phyloP scores from a whole-genome alignment of 345 rosid species.

The Populus euphratica region DNA sequence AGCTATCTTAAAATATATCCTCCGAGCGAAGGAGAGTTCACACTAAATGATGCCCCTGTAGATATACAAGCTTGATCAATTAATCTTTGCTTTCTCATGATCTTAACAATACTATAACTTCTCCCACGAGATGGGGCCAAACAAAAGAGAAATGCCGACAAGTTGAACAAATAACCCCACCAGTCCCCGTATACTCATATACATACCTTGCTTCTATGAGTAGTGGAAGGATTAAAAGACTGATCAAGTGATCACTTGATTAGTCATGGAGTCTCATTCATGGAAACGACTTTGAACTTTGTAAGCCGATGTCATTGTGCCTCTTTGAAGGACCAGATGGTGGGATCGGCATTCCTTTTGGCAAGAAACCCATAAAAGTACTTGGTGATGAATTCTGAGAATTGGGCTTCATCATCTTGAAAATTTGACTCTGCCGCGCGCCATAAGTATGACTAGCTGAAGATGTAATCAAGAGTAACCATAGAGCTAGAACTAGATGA shows the following conservation, averaged over 20 bases:
- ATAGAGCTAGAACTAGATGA: slow-evolving; percentile 6
- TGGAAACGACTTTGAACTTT: slow-evolving; percentile 34
- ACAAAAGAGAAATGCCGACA: neutral
- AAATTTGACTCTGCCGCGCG: slow-evolving; percentile 24
- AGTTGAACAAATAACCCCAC: neutral
- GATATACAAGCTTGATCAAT: neutral
- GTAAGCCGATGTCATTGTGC: slow-evolving; percentile 51
- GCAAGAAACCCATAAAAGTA: slow-evolving; percentile 44
- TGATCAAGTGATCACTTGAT: neutral
- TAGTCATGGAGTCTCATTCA: slow-evolving; percentile 20
- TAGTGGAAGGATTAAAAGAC: neutral
- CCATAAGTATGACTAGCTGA: slow-evolving; percentile 17
- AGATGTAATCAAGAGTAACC: slow-evolving; percentile 16
- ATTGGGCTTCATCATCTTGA: slow-evolving; percentile 28
- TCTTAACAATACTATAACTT: neutral
- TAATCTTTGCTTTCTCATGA: neutral
- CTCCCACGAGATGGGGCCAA: neutral
- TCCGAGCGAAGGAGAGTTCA: neutral
- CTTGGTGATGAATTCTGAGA: slow-evolving; percentile 24
- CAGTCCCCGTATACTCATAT: neutral
- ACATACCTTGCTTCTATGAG: neutral
- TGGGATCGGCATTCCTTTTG: slow-evolving; percentile 57
- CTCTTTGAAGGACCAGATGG: slow-evolving; percentile 68
- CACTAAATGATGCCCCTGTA: neutral
- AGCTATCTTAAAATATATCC: neutral